Base-by-base conservation (phyloP, 2,329 filamentous ascomycete species). In the Apiospora sp. region DNA sequence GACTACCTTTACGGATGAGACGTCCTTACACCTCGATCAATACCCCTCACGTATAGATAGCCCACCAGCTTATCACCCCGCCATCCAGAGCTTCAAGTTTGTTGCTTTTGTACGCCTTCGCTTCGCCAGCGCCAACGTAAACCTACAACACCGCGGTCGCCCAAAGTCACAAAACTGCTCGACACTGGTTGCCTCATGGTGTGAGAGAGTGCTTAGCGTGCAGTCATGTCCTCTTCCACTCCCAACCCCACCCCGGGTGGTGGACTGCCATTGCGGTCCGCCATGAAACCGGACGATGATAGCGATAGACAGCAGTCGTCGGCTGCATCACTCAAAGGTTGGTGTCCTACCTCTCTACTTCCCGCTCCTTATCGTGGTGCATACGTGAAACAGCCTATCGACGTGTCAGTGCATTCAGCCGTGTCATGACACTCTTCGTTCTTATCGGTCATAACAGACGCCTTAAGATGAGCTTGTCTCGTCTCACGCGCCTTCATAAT, bases 281-380 rank as follows among this genome's bases (percentile, higher is more conserved):
- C 78, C 64, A 72, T 81, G 71, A 81, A 80, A 71, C 75, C 79
- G 48, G 80, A 81, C 24, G 79, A 81, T 71, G 80, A 80, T 54
- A 70, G 74, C 22, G 79, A 80, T 51, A 75, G 77, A 43, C 67
- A 74, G 4, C 76, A 77, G 1, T 71, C 77, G 27, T 73, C 74
- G 24, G 77, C 75, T 70, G 74, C 73, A 44, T 69, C 71, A 14
- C 69, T 72, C 16, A 79, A 80, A 80, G 79, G 79, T 80, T 74
- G 69, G 79, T 78, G 19, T 22, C 58, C n/a, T 72, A 30, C 69
- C 67, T 61, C 37, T 41, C n/a, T 61, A 44, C 70, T 69, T 30
- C 34, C 68, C 41, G 10, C 7, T 69, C 54, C 51, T 68, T 72
- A 54, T 49, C n/a, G 30, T 30, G 13, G 4, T 64, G 58, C 58